Conservation (phyloP, 2,329 filamentous ascomycete genomes). For the Aspergillus glaucus region DNA sequence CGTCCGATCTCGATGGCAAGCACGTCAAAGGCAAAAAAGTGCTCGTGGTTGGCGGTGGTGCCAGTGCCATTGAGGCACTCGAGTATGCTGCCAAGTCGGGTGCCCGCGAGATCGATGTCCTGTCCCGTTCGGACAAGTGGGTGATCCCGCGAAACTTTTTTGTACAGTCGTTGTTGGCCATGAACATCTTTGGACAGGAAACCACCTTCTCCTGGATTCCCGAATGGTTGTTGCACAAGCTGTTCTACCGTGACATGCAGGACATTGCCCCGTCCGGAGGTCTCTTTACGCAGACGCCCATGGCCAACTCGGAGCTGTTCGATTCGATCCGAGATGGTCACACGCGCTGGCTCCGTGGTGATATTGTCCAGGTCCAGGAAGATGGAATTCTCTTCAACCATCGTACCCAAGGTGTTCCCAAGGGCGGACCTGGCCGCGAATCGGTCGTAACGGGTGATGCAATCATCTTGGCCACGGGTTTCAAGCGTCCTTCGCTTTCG, state of each 20-base stretch:
- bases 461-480: constrained; percentile 78
- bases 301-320: constrained; percentile 80
- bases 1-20: constrained; percentile 66
- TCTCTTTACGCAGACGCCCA: constrained; percentile 76
- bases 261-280: constrained; percentile 65
- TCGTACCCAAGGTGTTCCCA: constrained; percentile 64
- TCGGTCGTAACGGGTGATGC: constrained; percentile 66
- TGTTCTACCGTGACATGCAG: constrained; percentile 77
- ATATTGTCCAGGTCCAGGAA: constrained; percentile 62
- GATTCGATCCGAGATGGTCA: constrained; percentile 64
- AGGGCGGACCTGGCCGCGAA: constrained; percentile 65
- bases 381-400: constrained; percentile 65
- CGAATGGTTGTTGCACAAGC: constrained; percentile 64
- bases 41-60: constrained; percentile 70
- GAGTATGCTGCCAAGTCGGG: constrained; percentile 67
- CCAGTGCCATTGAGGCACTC: constrained; percentile 73
- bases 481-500: constrained; percentile 62
- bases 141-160: constrained; percentile 76
- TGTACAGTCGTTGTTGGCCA: constrained; percentile 64
- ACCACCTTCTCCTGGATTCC: constrained; percentile 71
- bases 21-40: constrained; percentile 68
- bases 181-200: constrained; percentile 75
- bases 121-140: constrained; percentile 78
- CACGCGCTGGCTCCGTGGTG: constrained; percentile 74
- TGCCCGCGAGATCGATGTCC: constrained; percentile 63